Conservation (phyloP, 306 rosid species). For the Malus domestica region ASM211411v1 NC_041804.1:37906501-37907000, state of each 20-base stretch:
- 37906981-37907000: background rate
- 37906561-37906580: slow-evolving; percentile 44
- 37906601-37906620: slow-evolving; percentile 87
- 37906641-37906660: background rate
- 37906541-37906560: slow-evolving; percentile 76
- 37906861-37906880: background rate
- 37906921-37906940: background rate
- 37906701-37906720: background rate
- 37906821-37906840: background rate
- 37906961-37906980: background rate
- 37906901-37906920: background rate
- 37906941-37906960: background rate
- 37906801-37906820: background rate
- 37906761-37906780: background rate
- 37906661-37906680: background rate
- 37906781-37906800: background rate
- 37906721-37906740: background rate
- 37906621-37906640: background rate
- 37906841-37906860: background rate
- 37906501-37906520: slow-evolving; percentile 84
- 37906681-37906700: background rate
- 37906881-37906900: background rate
- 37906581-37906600: slow-evolving; percentile 74
- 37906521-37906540: slow-evolving; percentile 87
- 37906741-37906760: background rate